Evolutionary conservation across 208 protist species (phyloP).

Genomic region (Porcisia deanei): DNA sequence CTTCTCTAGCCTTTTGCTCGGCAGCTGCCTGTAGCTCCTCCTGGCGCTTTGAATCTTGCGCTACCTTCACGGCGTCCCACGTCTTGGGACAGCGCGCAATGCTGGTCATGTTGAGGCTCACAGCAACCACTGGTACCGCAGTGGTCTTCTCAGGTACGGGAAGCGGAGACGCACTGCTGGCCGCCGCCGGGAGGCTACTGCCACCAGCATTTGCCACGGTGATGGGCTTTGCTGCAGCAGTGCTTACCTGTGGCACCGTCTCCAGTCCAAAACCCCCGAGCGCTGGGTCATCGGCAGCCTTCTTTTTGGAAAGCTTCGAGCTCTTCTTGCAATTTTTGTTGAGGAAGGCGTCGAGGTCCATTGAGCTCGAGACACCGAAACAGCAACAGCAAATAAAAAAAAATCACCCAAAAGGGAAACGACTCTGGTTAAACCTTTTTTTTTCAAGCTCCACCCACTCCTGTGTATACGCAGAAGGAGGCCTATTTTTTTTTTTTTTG

Average conservation of each 20-base stretch:
- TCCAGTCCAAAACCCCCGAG: constrained; percentile 47
- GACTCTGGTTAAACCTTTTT: too few species aligned
- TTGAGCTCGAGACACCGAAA: constrained; percentile 2
- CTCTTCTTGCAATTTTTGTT: constrained; percentile 73
- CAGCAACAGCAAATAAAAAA: not conserved
- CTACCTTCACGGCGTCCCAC: constrained; percentile 45
- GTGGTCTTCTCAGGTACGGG: constrained; percentile 16
- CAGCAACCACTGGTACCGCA: constrained; percentile 11
- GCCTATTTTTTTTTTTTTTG: too few species aligned
- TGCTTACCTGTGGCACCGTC: constrained; percentile 26
- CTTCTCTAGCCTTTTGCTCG: constrained; percentile 24
- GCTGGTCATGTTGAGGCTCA: constrained; percentile 25
- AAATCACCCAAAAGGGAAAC: not conserved
- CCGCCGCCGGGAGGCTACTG: not conserved
- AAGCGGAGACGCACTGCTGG: not conserved
- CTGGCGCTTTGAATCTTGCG: constrained; percentile 21
- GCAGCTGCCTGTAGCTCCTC: constrained; percentile 16
- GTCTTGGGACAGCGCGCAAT: constrained; percentile 47
- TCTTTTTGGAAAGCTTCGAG: constrained; percentile 56
- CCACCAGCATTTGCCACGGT: not conserved
- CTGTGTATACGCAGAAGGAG: too few species aligned
- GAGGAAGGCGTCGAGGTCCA: constrained; percentile 69
- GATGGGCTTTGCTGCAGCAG: constrained; percentile 4
- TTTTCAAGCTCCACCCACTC: too few species aligned
- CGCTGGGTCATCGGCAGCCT: constrained; percentile 41